Conservation (phyloP, 768 basidiomycete genomes). For the Mycena capillaripes region DNA sequence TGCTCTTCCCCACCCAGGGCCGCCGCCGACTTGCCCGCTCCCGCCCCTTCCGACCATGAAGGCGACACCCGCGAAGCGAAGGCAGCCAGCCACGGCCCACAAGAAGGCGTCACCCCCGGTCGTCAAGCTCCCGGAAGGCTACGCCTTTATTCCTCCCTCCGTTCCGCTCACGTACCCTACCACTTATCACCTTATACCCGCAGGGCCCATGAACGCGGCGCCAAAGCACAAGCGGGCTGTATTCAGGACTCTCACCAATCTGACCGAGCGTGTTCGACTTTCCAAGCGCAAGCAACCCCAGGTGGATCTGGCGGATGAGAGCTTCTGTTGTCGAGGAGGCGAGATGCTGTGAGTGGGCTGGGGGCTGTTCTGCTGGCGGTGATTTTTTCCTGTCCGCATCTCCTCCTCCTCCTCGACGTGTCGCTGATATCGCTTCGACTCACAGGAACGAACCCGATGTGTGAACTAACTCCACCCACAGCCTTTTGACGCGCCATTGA, state of each 20-base stretch:
- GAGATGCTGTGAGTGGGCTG: not conserved
- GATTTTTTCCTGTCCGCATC: not conserved
- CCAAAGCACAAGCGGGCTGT: conserved; percentile 1
- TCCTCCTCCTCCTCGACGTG: too few species aligned
- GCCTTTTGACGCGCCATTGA: too few species aligned
- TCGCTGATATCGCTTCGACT: too few species aligned
- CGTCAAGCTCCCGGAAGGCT: conserved; percentile 6
- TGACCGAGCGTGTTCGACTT: not conserved
- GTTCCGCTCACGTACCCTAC: conserved; percentile 6
- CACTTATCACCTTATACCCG: conserved; percentile 8
- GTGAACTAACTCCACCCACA: conserved; percentile 10
- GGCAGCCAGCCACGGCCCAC: not conserved
- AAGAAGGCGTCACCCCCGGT: not conserved
- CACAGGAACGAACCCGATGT: too few species aligned
- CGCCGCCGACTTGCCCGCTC: conserved; percentile 6
- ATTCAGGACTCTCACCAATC: conserved; percentile 2
- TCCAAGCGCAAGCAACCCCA: not conserved
- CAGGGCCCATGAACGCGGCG: conserved; percentile 12
- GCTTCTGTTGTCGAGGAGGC: not conserved
- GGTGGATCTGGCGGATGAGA: not conserved
- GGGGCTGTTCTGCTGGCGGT: conserved; percentile 5
- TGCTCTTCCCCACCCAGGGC: not conserved
- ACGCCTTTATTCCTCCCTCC: conserved; percentile 14
- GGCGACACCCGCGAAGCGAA: too few species aligned
- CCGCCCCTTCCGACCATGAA: not conserved